Percentiles rank a stretch among this genome's conserved stretches.
Evolutionary conservation across 2,329 filamentous ascomycete species (phyloP).

Genomic region (Colletotrichum sp.): DNA sequence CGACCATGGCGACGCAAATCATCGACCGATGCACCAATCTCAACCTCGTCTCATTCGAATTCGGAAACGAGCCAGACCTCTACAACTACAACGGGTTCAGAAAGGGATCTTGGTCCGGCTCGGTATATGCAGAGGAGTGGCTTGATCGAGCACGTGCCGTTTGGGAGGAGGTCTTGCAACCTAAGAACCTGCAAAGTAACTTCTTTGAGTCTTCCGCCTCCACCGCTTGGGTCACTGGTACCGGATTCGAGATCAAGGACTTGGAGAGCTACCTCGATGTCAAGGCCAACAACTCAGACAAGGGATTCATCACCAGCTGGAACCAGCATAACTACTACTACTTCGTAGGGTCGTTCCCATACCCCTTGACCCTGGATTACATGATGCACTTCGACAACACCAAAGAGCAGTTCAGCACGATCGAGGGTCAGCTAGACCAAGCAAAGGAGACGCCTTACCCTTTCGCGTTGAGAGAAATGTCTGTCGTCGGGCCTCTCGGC

Average conservation of each 20-base stretch:
- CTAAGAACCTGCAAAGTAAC: constrained; percentile 2
- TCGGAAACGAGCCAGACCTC: constrained; percentile 17
- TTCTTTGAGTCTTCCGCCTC: constrained; percentile 15
- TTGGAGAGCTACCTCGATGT: not conserved
- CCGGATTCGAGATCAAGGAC: constrained; percentile 15
- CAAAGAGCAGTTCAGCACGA: constrained; percentile 6
- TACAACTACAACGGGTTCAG: constrained; percentile 10
- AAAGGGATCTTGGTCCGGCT: not conserved
- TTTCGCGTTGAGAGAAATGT: constrained; percentile 14
- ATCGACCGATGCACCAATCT: constrained; percentile 16
- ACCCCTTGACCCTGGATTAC: constrained; percentile 14
- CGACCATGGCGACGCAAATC: constrained; percentile 12
- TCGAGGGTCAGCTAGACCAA: constrained; percentile 3
- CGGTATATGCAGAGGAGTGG: constrained; percentile 4
- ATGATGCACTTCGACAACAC: constrained; percentile 18
- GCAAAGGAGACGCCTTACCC: not conserved
- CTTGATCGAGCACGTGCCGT: constrained; percentile 11
- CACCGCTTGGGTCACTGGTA: constrained; percentile 14
- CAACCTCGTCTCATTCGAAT: constrained; percentile 16
- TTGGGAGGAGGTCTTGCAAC: constrained; percentile 5
- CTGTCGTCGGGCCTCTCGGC: constrained; percentile 10
- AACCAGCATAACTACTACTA: constrained; percentile 20
- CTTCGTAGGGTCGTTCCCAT: constrained; percentile 10
- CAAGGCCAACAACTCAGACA: constrained; percentile 4
- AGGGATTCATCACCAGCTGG: constrained; percentile 9